Conservation (phyloP, 768 basidiomycete species). For the Hygrocybe punicea region DNA sequence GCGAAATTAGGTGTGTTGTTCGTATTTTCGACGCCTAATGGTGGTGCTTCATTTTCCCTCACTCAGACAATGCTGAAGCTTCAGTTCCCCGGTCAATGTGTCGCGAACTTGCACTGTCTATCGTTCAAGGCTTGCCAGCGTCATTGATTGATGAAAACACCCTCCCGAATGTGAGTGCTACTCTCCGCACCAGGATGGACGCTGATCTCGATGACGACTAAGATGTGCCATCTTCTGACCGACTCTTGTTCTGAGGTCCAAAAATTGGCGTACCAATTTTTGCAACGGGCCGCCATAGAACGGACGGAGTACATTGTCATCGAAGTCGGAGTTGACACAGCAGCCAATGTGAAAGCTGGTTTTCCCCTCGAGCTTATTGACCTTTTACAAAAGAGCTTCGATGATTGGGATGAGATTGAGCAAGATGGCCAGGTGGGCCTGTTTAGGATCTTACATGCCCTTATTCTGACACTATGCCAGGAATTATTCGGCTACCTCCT, state of each 20-base stretch:
- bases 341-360: slow-evolving; percentile 48
- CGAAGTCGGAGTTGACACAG: slow-evolving; percentile 78
- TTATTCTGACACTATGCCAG: slow-evolving; percentile 20
- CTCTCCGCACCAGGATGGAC: background rate
- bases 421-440: slow-evolving; percentile 38
- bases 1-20: slow-evolving; percentile 47
- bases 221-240: slow-evolving; percentile 80
- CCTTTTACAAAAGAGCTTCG: slow-evolving; percentile 52
- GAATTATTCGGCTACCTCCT: slow-evolving; percentile 67
- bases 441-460: background rate
- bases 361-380: slow-evolving; percentile 67
- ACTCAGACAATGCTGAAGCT: slow-evolving; percentile 25
- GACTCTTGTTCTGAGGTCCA: slow-evolving; percentile 67
- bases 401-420: slow-evolving; percentile 36
- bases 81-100: slow-evolving; percentile 66
- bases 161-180: slow-evolving; percentile 52
- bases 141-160: slow-evolving; percentile 61
- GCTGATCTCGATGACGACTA: background rate
- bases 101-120: slow-evolving; percentile 61
- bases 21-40: background rate
- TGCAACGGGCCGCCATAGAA: slow-evolving; percentile 65
- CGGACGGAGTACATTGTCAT: slow-evolving; percentile 82
- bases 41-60: slow-evolving; percentile 4
- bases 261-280: slow-evolving; percentile 70
- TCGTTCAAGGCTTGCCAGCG: slow-evolving; percentile 63